Evolutionary conservation across 2,329 filamentous ascomycete genomes (phyloP).

Genomic region (Penicillium sp.): DNA sequence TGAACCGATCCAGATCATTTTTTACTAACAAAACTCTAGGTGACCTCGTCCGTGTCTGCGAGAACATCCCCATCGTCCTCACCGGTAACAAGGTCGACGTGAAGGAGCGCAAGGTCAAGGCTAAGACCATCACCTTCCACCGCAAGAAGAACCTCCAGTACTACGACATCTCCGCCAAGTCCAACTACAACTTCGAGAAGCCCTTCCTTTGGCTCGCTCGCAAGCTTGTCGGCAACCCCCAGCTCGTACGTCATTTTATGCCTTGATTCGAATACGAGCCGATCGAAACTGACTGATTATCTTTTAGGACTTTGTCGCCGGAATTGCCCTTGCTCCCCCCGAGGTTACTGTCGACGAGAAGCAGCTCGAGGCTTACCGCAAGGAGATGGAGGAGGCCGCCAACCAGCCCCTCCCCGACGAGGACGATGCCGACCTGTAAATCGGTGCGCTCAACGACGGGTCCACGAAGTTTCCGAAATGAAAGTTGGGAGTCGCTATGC

Average conservation of each 20-base stretch:
- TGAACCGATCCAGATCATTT: constrained; percentile 5
- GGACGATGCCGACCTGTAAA: constrained; percentile 68
- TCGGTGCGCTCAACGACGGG: constrained; percentile 14
- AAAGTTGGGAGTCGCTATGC: constrained; percentile 11
- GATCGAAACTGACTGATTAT: constrained; percentile 21
- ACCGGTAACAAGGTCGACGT: constrained; percentile 99
- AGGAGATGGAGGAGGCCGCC: constrained; percentile 83
- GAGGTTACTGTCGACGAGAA: constrained; percentile 84
- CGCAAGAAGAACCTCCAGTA: constrained; percentile 99
- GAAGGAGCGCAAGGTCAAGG: constrained; percentile 99
- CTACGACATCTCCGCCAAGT: constrained; percentile 99
- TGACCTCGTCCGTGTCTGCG: constrained; percentile 97
- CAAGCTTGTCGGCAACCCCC: constrained; percentile 94
- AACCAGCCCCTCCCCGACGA: constrained; percentile 87
- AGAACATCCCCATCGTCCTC: constrained; percentile 98
- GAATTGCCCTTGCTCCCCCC: constrained; percentile 88
- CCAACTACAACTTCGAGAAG: constrained; percentile 99
- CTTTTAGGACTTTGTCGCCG: constrained; percentile 87
- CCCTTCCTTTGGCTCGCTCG: constrained; percentile 98
- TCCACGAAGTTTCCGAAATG: constrained; percentile 14
- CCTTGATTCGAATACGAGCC: constrained; percentile 16
- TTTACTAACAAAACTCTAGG: constrained; percentile 51
- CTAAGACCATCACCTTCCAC: constrained; percentile 99
- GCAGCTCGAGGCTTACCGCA: constrained; percentile 75
- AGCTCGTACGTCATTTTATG: constrained; percentile 60